Evolutionary conservation across 2,329 filamentous ascomycete genomes (phyloP), one percentile per base, ranked within the genome.

Genomic region (Botrytis deweyae): DNA sequence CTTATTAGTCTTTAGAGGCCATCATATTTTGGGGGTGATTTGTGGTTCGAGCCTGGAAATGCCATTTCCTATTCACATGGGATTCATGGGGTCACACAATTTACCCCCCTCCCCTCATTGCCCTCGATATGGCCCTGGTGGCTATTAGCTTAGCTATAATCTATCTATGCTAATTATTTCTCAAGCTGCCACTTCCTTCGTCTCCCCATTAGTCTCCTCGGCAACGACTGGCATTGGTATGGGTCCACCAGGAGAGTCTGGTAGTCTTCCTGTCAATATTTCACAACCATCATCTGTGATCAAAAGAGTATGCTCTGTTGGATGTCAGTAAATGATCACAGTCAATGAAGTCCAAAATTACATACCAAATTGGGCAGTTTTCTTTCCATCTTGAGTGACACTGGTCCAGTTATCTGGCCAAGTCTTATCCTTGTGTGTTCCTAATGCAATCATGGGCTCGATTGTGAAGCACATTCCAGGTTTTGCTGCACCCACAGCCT

Each of bases 361-460:
- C 90, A 82, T 85, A 94, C 92, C 92, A 81, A 99, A 99, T 81
- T 99, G 96, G 16, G 96, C 96, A 25, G 95, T 97, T 81, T 89
- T 87, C 83, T 92, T 93, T 69, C 96, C 96, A 82, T 99, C 96
- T 73, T 91, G 89, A 0, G 96, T 99, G 8, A 93, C 93, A 83
- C 94, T 97, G 1, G 96, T 99, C 96, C 96, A 99, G 85, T 98
- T 94, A 82, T 99, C 96, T 0, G 96, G 96, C 96, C 96, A 99
- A 0, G 94, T 98, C 82, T 96, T 92, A 81, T 99, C 96, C 76
- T 90, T 90, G 83, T 97, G 93, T 75, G 93, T 95, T 74, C 96
- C 96, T 72, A 98, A 83, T 59, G 94, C 94, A 81, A 99, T 95
- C 96, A 99, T 99, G 25, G 96, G 96, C 85, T 99, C 96, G 75